phyloP scores from a whole-genome alignment of 148 eudicot genomes.

The Nyssa sinensis region DNA sequence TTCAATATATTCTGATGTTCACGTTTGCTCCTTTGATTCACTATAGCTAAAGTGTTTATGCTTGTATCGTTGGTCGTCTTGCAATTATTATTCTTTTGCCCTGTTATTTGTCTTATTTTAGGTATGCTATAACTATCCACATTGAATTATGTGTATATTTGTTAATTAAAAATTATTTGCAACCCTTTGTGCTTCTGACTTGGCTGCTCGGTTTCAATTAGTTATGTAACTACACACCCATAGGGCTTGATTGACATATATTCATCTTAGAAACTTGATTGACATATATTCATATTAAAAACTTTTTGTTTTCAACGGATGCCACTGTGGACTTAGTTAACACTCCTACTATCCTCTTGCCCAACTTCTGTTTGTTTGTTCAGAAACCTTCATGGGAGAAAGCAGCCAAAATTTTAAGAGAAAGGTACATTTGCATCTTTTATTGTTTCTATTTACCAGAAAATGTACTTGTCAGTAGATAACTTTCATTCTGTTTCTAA shows the following conservation, averaged over 20 bases:
- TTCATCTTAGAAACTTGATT: too few relatives aligned
- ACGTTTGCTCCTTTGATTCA: not conserved
- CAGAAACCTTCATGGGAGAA: slow-evolving; percentile 99
- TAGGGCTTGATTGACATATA: not conserved
- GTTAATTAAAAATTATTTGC: not conserved
- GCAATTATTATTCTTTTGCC: not conserved
- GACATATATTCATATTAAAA: not conserved
- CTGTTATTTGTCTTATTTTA: not conserved
- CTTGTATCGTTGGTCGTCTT: not conserved
- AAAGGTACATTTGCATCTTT: slow-evolving; percentile 48
- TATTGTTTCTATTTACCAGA: slow-evolving; percentile 5
- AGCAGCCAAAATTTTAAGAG: slow-evolving; percentile 71
- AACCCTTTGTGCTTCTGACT: not conserved
- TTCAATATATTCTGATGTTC: not conserved
- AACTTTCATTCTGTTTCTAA: too few relatives aligned
- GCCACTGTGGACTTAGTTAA: not conserved
- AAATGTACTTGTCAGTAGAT: not conserved
- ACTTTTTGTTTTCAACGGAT: not conserved
- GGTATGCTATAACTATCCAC: not conserved
- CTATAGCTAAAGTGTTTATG: not conserved
- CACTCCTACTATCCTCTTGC: not conserved
- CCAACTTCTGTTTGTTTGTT: slow-evolving; percentile 9
- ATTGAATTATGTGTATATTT: not conserved
- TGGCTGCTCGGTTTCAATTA: not conserved
- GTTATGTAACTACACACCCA: not conserved